Evolutionary conservation across 176 grass and related monocot species (phyloP), one percentile per base, ranked within the genome.

Genomic region (Puya raimondii): DNA sequence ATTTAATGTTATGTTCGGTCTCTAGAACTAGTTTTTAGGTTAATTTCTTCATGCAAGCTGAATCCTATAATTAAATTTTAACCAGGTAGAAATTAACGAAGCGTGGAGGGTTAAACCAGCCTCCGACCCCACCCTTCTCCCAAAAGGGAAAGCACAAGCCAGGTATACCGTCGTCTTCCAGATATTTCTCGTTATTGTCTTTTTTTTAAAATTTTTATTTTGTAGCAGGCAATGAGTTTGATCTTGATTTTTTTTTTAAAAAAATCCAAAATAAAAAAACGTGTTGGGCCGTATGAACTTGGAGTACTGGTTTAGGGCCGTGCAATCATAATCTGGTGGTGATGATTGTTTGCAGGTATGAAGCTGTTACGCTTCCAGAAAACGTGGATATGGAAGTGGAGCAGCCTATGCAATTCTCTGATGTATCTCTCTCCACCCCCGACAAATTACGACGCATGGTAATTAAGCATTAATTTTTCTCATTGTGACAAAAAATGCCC

Each of bases 101-200:
- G 79, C 71, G 23, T 83, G 93, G 89, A 82, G 65, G 81, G 16
- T 74, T 49, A 92, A 89, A 65, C 80, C 77, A 21, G 80, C 69
- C 11, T 42, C 47, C 9, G 84, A 92, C 50, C 68, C 59, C 65
- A 87, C 81, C 29, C 52, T 87, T 21, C 88, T 97, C 15, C 86
- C 86, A 2, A 92, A 87, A 76, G 77, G 86, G 29, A 97, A 97
- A 85, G 47, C 82, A 10, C 86, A 92, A 75, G 93, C 93, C 70
- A 96, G 84, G 93, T 96, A 80, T 3, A 69, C 67, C 52, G 1
- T 63, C 9, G 53, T 56, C 65, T 53, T 2, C 27, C 2, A 3
- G 2, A 29, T 3, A 29, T 29, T 29, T 29, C 27, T 3, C 2
- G 27, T 3, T 29, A 29, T 29, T 29, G 27, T n/a, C n/a, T n/a